Base-by-base conservation (phyloP, 2,329 filamentous ascomycete genomes). In the Phyllosticta citriasiana region DNA sequence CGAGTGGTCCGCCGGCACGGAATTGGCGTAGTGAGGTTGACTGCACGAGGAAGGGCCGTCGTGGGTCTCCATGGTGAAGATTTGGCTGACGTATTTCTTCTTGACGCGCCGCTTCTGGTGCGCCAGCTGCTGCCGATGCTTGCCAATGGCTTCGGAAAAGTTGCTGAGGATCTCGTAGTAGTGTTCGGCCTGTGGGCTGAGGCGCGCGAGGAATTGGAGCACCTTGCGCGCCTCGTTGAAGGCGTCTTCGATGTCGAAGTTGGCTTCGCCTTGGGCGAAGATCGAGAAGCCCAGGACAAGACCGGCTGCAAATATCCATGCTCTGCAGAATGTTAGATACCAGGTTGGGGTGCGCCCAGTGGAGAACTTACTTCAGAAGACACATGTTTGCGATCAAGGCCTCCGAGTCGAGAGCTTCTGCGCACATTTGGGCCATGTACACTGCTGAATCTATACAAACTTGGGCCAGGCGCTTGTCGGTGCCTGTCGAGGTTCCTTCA, bases 201-300 rank as follows among this genome's bases (percentile, higher is more conserved):
- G 76, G 0, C 69, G 68, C 0, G 79, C 75, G 0, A 85, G 68
- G 33, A 76, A 76, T 1, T 72, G 72, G 1, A 85, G 73, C 0
- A 85, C 78, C 19, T 78, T 73, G 4, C 78, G 75, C 1, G 82
- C 78, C 2, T 78, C 76, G 22, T 73, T 70, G 63, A 84, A 85
- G 0, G 82, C 78, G 6, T 68, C 67, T n/a, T 78, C 76, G 53
- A 79, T 73, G 25, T 79, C 76, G 6, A 76, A 69, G 30, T 80
- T 76, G 1, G 76, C 68, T 0, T 77, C 75, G 5, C 72, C 68
- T 56, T 80, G 77, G 0, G 79, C 79, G 62, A 85, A 83, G 64
- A 83, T 78, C 1, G 80, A 78, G 16, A 85, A 80, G 0, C 83
- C 82, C 0, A 85, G 73, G 0, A 85, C 77, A 0, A 85, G 69